Evolutionary conservation across 805 yeast genomes (phyloP).

Genomic region (Sugiyamaella smithiae): DNA sequence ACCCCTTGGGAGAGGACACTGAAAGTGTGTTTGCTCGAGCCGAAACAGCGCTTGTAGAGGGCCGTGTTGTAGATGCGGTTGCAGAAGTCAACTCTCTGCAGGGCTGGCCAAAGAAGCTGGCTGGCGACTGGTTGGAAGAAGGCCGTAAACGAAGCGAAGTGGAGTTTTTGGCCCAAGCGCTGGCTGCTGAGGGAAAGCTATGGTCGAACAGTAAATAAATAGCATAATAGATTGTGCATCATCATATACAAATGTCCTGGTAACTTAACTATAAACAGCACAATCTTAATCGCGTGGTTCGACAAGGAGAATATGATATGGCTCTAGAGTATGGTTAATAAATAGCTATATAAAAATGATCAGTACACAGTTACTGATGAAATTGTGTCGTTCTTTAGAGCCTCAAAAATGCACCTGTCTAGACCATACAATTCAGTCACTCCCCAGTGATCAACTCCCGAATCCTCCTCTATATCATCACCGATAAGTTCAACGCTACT

Average conservation of each 20-base stretch:
- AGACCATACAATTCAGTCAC: constrained; percentile 24
- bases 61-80: constrained; percentile 82
- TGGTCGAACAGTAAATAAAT: constrained; percentile 10
- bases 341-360: neutral
- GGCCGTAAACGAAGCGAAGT: constrained; percentile 87
- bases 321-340: constrained; percentile 10
- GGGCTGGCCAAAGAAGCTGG: constrained; percentile 90
- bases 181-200: constrained; percentile 37
- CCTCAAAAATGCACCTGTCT: constrained; percentile 24
- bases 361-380: constrained; percentile 24
- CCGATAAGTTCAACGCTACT: constrained; percentile 30
- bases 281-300: too few species aligned
- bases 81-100: constrained; percentile 86
- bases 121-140: constrained; percentile 87
- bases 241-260: too few species aligned
- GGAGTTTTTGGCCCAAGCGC: constrained; percentile 64
- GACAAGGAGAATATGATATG: too few species aligned
- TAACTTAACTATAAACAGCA: too few species aligned
- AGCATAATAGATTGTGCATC: too few species aligned
- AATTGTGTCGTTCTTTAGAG: constrained; percentile 20
- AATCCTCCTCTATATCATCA: constrained; percentile 3
- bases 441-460: constrained; percentile 24
- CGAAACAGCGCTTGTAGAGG: constrained; percentile 65
- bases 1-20: constrained; percentile 76
- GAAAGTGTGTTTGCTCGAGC: constrained; percentile 89